Conservation (phyloP, 1,284 basidiomycete species). For the Fomitopsis betulina region DNA sequence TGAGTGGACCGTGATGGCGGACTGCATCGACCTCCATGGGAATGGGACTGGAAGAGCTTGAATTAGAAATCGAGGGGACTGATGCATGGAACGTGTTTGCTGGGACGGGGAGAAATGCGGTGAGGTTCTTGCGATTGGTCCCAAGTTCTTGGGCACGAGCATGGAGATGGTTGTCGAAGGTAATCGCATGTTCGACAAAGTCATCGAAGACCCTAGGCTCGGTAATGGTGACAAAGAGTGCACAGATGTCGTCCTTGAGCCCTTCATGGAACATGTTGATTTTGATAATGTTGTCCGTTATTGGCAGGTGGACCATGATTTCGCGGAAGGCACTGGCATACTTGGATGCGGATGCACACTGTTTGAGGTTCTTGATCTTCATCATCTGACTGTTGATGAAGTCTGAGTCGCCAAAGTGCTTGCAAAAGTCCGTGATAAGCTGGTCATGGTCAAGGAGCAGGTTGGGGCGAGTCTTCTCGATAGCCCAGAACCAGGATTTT, state of each 20-base stretch:
- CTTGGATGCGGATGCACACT: not conserved
- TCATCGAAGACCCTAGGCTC: conserved; percentile 6
- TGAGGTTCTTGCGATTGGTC: not conserved
- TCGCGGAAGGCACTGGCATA: not conserved
- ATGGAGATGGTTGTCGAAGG: conserved; percentile 10
- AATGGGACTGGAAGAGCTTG: not conserved
- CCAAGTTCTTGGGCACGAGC: not conserved
- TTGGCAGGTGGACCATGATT: too few species aligned
- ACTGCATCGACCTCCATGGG: conserved; percentile 13
- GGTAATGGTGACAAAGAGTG: too few species aligned
- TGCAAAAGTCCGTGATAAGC: too few species aligned
- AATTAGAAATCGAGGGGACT: too few species aligned
- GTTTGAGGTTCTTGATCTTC: conserved; percentile 2
- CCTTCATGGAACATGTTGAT: too few species aligned
- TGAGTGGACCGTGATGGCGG: conserved; percentile 1
- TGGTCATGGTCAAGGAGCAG: too few species aligned
- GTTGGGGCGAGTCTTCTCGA: too few species aligned
- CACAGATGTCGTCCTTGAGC: too few species aligned
- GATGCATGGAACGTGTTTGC: too few species aligned
- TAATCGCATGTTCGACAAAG: conserved; percentile 2
- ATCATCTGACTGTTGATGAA: not conserved
- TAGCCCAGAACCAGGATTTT: too few species aligned
- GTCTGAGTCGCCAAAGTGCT: conserved; percentile 1
- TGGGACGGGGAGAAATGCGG: too few species aligned
- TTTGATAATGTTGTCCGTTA: too few species aligned